Percentiles rank a stretch among this genome's conserved stretches.
Evolutionary conservation across 306 rosid genomes (phyloP).

Genomic region (Fragaria ananassa): DNA sequence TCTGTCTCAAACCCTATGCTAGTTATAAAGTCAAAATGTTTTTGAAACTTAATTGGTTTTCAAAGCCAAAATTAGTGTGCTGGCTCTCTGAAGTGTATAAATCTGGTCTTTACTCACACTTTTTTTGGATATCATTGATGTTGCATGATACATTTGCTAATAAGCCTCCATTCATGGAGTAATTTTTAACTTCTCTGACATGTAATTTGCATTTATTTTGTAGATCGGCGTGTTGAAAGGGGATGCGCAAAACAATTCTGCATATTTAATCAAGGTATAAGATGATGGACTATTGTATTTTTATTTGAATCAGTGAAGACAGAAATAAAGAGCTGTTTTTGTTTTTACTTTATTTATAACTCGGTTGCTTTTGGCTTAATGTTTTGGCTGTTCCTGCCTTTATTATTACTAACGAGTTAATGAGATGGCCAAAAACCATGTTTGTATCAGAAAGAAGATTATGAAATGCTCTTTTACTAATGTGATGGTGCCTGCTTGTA

Average conservation of each 20-base stretch:
- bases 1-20: background rate
- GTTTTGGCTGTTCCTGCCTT: conserved; percentile 5
- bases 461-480: background rate
- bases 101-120: conserved; percentile 5
- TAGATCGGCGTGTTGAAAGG: conserved; percentile 50
- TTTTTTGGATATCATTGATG: background rate
- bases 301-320: conserved; percentile 4
- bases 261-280: conserved; percentile 75
- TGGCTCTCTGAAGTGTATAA: background rate
- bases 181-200: conserved; percentile 71
- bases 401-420: background rate
- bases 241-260: conserved; percentile 60
- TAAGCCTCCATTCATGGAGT: conserved; percentile 36
- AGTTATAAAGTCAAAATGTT: background rate
- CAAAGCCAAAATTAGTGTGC: too few relatives aligned
- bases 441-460: background rate
- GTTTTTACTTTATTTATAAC: background rate
- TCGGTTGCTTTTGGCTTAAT: conserved; percentile 7
- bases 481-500: background rate
- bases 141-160: conserved; percentile 6
- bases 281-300: conserved; percentile 23
- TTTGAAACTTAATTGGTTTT: background rate
- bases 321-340: conserved; percentile 2
- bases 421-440: background rate
- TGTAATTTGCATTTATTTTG: conserved; percentile 87